These are phyloP conservation scores for Penicillium sp. DNA, from an alignment of 2,329 filamentous ascomycete species.

Conservation along the genomic window DNA sequence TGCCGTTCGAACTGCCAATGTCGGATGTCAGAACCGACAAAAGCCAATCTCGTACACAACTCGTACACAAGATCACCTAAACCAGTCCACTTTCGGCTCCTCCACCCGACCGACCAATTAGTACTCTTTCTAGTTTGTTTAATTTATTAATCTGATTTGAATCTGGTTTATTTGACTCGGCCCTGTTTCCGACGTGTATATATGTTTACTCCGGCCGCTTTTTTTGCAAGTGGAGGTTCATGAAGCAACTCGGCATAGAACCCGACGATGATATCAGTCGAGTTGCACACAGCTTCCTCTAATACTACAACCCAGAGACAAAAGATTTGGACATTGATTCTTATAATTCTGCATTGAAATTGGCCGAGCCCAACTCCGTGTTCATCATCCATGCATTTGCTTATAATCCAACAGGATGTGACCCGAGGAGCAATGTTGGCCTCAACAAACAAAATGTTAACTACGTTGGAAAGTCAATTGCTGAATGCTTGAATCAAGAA, in stretches of 20 bases:
- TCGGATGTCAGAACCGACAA: constrained; percentile 1
- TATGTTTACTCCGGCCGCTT: no score
- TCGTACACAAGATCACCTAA: background rate
- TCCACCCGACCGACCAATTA: background rate
- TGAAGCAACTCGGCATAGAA: background rate
- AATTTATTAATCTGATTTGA: background rate
- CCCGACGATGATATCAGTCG: background rate
- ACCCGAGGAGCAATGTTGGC: constrained; percentile 90
- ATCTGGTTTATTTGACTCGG: background rate
- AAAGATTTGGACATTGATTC: constrained; percentile 21
- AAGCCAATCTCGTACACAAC: background rate
- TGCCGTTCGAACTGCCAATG: background rate
- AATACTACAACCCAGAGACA: constrained; percentile 17
- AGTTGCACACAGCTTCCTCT: background rate
- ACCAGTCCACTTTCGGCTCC: background rate
- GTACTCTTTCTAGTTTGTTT: background rate
- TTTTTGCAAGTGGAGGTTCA: background rate
- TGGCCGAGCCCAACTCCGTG: constrained; percentile 13
- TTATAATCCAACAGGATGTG: constrained; percentile 94
- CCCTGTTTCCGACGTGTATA: background rate
- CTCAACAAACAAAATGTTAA: constrained; percentile 60
- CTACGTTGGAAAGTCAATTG: constrained; percentile 28
- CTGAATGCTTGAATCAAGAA: constrained; percentile 11
- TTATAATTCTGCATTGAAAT: constrained; percentile 15
- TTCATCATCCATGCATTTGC: constrained; percentile 75